A percentile compares a stretch with the other conserved stretches of the same genome.
Evolutionary conservation across 2,329 filamentous ascomycete species (phyloP).

Genomic region (Colletotrichum sp.): DNA sequence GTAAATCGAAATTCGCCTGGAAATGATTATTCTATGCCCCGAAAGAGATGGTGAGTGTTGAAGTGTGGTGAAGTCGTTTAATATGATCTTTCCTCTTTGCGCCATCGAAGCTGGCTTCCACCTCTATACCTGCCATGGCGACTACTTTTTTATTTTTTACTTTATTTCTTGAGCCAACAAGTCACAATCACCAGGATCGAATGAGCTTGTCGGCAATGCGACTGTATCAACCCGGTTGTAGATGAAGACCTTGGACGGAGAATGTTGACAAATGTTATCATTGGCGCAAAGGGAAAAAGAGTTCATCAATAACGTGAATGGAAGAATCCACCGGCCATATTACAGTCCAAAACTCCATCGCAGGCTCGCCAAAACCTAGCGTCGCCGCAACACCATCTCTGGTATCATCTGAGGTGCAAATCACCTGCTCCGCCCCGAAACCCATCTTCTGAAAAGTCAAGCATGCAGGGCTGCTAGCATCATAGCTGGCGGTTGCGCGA

Average conservation of each 20-base stretch:
- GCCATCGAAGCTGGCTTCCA: neutral
- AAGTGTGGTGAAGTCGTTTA: neutral
- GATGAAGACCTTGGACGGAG: neutral
- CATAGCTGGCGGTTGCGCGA: neutral
- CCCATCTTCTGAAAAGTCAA: neutral
- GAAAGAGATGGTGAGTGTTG: neutral
- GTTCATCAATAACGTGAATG: neutral
- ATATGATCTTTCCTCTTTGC: neutral
- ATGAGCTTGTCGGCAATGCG: neutral
- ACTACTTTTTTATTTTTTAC: neutral
- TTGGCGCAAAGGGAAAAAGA: neutral
- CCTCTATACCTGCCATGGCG: neutral
- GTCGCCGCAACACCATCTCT: neutral
- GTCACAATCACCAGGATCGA: neutral
- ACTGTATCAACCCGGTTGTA: neutral
- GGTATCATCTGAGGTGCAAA: neutral
- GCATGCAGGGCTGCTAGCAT: neutral
- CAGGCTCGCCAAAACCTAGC: neutral
- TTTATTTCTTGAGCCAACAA: neutral
- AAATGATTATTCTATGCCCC: neutral
- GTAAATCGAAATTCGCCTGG: neutral
- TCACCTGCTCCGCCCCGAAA: neutral
- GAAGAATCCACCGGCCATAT: constrained; percentile 3
- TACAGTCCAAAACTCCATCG: constrained; percentile 13
- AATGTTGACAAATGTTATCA: neutral